These are phyloP conservation scores for Thelonectria olida DNA, from an alignment of 2,329 filamentous ascomycete genomes.

Conservation along the genomic window DNA sequence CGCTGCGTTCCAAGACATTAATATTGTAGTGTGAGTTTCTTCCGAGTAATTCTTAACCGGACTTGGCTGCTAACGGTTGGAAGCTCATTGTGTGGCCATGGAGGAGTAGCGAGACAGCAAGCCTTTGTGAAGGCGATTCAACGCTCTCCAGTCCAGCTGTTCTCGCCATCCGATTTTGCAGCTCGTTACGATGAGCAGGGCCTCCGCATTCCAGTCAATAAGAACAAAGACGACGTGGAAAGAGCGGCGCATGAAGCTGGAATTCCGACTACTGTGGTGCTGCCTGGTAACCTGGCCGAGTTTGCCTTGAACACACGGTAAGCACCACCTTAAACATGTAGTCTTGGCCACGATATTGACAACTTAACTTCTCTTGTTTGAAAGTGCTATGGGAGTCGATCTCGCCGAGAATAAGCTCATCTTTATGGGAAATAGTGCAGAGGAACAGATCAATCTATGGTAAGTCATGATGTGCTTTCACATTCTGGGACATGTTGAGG, in stretches of 20 bases:
- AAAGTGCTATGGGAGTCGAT: constrained; percentile 10
- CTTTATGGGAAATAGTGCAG: background rate
- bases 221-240: constrained; percentile 2
- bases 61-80: too few species aligned
- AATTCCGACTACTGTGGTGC: background rate
- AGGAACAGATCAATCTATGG: constrained; percentile 9
- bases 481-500: too few species aligned
- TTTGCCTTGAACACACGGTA: constrained; percentile 6
- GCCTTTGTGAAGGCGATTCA: constrained; percentile 3
- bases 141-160: background rate
- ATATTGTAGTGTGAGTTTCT: constrained; percentile 12
- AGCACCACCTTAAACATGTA: background rate
- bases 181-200: constrained; percentile 3
- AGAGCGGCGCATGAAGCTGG: background rate
- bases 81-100: constrained; percentile 11
- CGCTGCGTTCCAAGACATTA: background rate
- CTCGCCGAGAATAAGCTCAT: background rate
- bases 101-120: constrained; percentile 1
- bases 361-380: background rate
- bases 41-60: too few species aligned
- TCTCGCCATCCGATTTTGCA: constrained; percentile 10
- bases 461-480: background rate
- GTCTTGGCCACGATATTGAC: background rate
- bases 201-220: background rate
- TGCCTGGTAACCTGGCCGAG: constrained; percentile 8